Evolutionary conservation across 306 rosid species (phyloP).

Genomic region (Hippophae tibetana): DNA sequence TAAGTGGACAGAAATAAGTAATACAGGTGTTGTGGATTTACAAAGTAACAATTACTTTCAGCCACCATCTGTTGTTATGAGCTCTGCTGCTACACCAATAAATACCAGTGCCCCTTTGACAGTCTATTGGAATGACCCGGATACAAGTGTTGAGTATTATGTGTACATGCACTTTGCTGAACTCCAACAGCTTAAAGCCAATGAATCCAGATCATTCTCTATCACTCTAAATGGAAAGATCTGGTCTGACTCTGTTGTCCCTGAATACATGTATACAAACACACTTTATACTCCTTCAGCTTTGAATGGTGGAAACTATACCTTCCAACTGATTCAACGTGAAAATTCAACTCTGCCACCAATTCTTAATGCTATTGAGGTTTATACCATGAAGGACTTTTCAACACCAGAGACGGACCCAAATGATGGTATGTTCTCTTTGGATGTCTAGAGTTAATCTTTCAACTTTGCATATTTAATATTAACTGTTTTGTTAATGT

Average conservation of each 20-base stretch:
- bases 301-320: not conserved
- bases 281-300: not conserved
- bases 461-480: not conserved
- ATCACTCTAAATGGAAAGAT: not conserved
- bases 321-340: not conserved
- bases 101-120: not conserved
- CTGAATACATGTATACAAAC: not conserved
- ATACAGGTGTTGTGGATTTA: not conserved
- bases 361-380: slow-evolving; percentile 1
- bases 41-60: not conserved
- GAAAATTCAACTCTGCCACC: not conserved
- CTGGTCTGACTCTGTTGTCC: not conserved
- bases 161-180: slow-evolving; percentile 8
- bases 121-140: not conserved
- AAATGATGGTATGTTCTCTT: not conserved
- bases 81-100: slow-evolving; percentile 3
- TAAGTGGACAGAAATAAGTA: not conserved
- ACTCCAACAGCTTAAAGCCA: not conserved
- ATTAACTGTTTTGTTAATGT: not conserved
- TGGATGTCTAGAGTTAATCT: not conserved
- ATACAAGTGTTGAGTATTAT: not conserved
- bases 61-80: slow-evolving; percentile 11
- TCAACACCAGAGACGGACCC: not conserved
- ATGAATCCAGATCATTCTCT: slow-evolving; percentile 5
- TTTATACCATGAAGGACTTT: not conserved